Conservation (phyloP, 352 stramenopile species). For the Phytophthora kernoviae region DNA sequence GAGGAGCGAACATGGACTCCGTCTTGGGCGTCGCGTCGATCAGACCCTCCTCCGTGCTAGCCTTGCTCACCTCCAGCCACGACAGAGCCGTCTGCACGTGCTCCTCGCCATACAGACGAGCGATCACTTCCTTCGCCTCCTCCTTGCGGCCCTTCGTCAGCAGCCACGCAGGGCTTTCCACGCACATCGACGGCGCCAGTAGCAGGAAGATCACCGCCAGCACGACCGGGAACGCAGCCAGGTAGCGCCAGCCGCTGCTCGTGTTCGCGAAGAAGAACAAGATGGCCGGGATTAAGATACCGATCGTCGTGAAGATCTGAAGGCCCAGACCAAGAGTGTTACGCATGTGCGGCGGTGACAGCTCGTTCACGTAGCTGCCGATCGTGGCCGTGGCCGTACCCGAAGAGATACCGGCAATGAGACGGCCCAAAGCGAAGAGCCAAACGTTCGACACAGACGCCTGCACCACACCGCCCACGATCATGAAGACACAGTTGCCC, state of each 20-base stretch:
- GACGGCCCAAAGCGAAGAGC: background rate
- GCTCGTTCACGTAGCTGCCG: conserved; percentile 10
- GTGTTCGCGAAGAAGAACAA: conserved; percentile 33
- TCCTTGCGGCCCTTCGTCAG: conserved; percentile 36
- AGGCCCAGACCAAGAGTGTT: conserved; percentile 30
- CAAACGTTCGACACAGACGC: conserved; percentile 20
- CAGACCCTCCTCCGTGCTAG: conserved; percentile 17
- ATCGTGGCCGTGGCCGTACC: conserved; percentile 18
- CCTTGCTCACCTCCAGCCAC: conserved; percentile 29
- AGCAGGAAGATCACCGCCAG: conserved; percentile 25
- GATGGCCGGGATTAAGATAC: conserved; percentile 37
- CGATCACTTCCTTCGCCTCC: conserved; percentile 31
- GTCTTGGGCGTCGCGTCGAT: conserved; percentile 15
- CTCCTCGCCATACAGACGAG: conserved; percentile 37
- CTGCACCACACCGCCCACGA: conserved; percentile 30
- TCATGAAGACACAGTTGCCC: conserved; percentile 45
- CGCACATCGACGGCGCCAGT: conserved; percentile 18
- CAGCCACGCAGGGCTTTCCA: conserved; percentile 50
- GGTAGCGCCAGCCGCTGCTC: conserved; percentile 26
- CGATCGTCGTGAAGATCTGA: conserved; percentile 43
- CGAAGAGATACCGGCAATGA: conserved; percentile 35
- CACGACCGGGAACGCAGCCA: conserved; percentile 24
- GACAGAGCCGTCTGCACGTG: conserved; percentile 30
- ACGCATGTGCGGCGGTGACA: conserved; percentile 2
- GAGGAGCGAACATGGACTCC: conserved; percentile 41